Base-by-base conservation (phyloP, 2,329 filamentous ascomycete species). In the Periconia sp. region DNA sequence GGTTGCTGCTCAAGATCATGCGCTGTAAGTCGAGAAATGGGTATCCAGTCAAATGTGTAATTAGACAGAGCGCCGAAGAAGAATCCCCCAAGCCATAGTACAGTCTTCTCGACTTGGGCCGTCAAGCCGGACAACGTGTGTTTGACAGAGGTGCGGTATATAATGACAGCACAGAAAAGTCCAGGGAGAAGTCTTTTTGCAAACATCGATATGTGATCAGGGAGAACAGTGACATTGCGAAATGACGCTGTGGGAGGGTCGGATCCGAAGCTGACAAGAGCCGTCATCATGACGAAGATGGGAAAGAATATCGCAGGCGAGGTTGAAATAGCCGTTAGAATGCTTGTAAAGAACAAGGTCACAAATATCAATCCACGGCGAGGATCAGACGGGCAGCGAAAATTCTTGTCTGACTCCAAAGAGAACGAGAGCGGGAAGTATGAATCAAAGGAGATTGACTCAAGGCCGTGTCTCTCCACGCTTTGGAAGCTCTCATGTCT, bases 41-140 rank as follows among this genome's bases (percentile, higher is more conserved):
- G 94, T 46, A 97, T 96, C 74, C 89, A 87, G 51, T 89, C 87
- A 59, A 97, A 89, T 0, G 94, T 96, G 69, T 96, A 94, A 68
- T 97, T 97, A 56, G 92, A 92, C 50, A 97, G 73, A 1, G 89
- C 86, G 12, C 92, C 92, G 31, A 96, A 84, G 86, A 94, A 97
- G 64, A 88, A 90, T 10, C 84, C 86, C 1, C 91, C 91, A 2
- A 97, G 78, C 87, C 91, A 97, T 21, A 97, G 76, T 1, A 96
- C 68, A 0, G 89, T 88, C 76, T 95, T 96, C 63, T 96, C 92
- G 31, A 95, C 57, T 60, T 95, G 92, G 0, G 91, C 89, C 0
- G 81, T 87, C 4, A 96, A 77, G 1, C 85, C 86, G 1, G 68
- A 72, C 24, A 96, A 78, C 0, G 88, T 85, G 33, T 87, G 86